These are phyloP conservation scores for Metschnikowia continentalis DNA, from an alignment of 805 yeast genomes.

Conservation along the genomic window DNA sequence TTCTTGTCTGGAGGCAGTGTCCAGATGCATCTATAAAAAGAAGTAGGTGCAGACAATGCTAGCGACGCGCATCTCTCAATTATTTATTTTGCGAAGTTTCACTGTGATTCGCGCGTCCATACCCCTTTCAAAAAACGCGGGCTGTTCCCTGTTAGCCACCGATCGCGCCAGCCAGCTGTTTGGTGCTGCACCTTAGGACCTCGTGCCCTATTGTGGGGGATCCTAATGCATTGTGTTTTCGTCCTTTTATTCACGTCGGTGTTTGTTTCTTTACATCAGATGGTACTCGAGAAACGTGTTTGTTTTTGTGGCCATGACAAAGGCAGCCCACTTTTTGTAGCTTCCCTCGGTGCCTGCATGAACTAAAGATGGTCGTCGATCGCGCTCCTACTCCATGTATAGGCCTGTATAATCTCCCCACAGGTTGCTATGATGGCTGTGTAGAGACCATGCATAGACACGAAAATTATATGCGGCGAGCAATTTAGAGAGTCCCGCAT, in stretches of 20 bases:
- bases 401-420: conserved; percentile 1
- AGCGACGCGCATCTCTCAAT: neutral
- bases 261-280: neutral
- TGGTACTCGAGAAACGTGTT: too few species aligned
- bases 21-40: neutral
- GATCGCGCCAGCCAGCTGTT: conserved; percentile 3
- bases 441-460: neutral
- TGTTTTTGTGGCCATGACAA: neutral
- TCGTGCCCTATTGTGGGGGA: neutral
- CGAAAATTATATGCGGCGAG: neutral
- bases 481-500: neutral
- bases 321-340: neutral
- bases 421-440: conserved; percentile 4
- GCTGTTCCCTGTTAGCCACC: neutral
- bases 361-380: neutral
- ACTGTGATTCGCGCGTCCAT: neutral
- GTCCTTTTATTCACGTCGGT: neutral
- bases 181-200: neutral
- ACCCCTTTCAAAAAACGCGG: neutral
- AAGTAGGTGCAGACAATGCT: neutral
- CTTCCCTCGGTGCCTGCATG: neutral
- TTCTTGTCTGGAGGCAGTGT: neutral
- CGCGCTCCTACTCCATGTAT: neutral
- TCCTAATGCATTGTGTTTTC: neutral
- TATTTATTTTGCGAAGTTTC: neutral